Evolutionary conservation across 148 eudicot genomes (phyloP), one percentile per base, ranked within the genome.

Genomic region (Vaccinium myrtillus): DNA sequence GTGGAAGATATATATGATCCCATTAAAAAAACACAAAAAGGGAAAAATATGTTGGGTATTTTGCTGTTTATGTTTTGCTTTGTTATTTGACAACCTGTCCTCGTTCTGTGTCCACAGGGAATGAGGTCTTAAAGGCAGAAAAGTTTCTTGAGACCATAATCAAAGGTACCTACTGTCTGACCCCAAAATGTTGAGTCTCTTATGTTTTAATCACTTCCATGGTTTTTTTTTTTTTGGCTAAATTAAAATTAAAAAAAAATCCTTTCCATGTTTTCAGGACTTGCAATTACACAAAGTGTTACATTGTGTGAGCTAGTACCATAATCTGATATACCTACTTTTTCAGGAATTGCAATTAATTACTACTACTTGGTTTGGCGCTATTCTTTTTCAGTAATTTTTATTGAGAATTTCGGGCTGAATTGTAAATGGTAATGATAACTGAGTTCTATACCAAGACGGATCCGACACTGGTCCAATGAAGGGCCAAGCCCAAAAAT

Each of bases 101-200:
- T 73, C 48, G 58, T 58, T 84, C 81, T 88, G 82, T 79, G 49
- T 13, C 15, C 87, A 73, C 89, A 95, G 99, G 95, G 73, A 91
- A 92, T 78, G 92, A 93, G 81, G 88, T 95, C 82, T 59, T 97
- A 61, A 90, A 89, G 88, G 88, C 93, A 2, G 98, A 97, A 86
- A 95, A 88, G 87, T 88, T 92, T 83, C 99, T 95, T 80, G 99
- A 97, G 92, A 88, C 93, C 46, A 56, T 97, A 84, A 95, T 97
- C 39, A 88, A 87, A 97, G 99, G 99, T 97, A 92, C 71, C 39
- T 84, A 5, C 25, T 58, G 8, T 71, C 32, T 77, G 27, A 16
- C 36, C 19, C 50, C 49, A 14, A 19, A 43, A 75, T 75, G 25
- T 21, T 70, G 32, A 51, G 11, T 59, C 48, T 36, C 46, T 14